These are phyloP conservation scores for Ascochyta viciae-villosae DNA, from an alignment of 2,329 filamentous ascomycete species.

Conservation along the genomic window DNA sequence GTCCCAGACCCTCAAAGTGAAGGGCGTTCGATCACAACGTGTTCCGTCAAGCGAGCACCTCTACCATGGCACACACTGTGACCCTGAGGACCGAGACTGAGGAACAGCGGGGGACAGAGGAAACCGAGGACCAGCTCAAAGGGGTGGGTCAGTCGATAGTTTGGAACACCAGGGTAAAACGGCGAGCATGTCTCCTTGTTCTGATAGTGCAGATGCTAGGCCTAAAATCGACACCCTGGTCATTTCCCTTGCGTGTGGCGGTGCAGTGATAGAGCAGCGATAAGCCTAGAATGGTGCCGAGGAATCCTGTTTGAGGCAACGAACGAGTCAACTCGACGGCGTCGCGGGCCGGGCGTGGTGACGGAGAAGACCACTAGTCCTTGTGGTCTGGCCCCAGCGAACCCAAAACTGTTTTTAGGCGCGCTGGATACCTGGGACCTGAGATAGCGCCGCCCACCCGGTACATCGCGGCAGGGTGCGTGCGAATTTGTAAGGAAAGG, in stretches of 20 bases:
- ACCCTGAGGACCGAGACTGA: constrained; percentile 6
- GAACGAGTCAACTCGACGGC: constrained; percentile 3
- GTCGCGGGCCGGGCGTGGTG: constrained; percentile 6
- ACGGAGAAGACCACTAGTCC: neutral
- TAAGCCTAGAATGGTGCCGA: neutral
- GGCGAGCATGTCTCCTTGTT: constrained; percentile 6
- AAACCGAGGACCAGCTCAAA: neutral
- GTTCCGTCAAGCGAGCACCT: constrained; percentile 14
- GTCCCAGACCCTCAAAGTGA: neutral
- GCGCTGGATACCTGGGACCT: neutral
- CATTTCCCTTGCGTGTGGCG: constrained; percentile 12
- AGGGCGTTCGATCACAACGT: constrained; percentile 2
- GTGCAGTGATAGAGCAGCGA: constrained; percentile 14
- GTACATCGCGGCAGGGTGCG: neutral
- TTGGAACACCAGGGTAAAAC: constrained; percentile 14
- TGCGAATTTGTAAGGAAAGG: neutral
- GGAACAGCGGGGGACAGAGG: constrained; percentile 3
- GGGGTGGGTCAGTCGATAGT: constrained; percentile 15
- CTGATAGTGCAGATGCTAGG: constrained; percentile 1
- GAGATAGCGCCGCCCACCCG: neutral
- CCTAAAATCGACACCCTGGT: neutral
- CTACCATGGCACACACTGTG: constrained; percentile 14
- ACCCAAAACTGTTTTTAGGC: neutral
- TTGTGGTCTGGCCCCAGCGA: constrained; percentile 8
- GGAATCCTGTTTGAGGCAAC: constrained; percentile 1